Conservation (phyloP, 805 yeast genomes). For the Scheffersomyces lignosus region DNA sequence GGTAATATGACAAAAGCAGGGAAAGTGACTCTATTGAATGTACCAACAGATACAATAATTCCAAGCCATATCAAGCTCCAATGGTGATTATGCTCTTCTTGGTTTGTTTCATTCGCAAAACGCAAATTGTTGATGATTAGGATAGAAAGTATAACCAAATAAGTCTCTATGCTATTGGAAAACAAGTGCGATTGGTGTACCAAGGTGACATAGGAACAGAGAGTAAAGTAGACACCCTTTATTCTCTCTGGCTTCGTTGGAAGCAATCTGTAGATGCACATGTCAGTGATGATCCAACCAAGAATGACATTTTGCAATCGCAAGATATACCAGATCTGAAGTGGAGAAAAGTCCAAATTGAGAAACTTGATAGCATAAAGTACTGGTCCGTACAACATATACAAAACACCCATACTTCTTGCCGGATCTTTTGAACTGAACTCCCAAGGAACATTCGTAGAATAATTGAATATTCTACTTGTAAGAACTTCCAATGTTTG, state of each 20-base stretch:
- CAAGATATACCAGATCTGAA: constrained; percentile 51
- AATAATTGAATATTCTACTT: constrained; percentile 42
- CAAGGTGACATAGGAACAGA: constrained; percentile 68
- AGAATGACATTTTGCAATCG: constrained; percentile 50
- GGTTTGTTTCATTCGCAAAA: constrained; percentile 15
- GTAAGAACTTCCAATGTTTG: constrained; percentile 82
- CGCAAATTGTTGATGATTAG: constrained; percentile 49
- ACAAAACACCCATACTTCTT: constrained; percentile 69
- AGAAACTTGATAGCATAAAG: constrained; percentile 32
- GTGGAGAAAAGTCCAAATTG: constrained; percentile 43
- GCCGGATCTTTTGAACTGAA: constrained; percentile 58
- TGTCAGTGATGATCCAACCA: constrained; percentile 39
- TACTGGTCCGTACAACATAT: constrained; percentile 69
- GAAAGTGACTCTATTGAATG: constrained; percentile 85
- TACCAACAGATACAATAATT: constrained; percentile 57
- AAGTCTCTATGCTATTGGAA: constrained; percentile 82
- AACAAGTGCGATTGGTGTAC: constrained; percentile 84
- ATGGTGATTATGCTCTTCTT: neutral
- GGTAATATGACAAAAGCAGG: constrained; percentile 75
- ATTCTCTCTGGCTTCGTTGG: constrained; percentile 51
- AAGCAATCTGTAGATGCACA: constrained; percentile 46
- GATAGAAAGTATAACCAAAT: constrained; percentile 49
- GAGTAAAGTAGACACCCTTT: constrained; percentile 49
- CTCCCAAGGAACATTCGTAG: constrained; percentile 77
- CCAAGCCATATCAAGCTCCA: constrained; percentile 40